phyloP scores from a whole-genome alignment of 257 asterid genomes.

The Datura wrightii region DNA sequence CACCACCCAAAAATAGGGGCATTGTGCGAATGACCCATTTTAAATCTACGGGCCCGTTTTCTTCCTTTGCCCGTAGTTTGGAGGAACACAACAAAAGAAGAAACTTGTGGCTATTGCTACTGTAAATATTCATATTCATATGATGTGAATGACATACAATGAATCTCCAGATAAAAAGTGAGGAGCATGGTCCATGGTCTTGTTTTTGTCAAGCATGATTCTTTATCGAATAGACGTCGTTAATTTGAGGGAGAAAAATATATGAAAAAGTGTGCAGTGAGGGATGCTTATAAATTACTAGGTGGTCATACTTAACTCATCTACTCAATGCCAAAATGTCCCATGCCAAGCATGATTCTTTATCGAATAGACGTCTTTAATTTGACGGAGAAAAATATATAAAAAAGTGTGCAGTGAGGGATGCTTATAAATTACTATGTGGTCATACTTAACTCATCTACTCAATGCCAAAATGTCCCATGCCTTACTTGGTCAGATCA shows the following conservation, averaged over 20 bases:
- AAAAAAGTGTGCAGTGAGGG: neutral
- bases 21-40: too few relatives aligned
- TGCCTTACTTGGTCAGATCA: neutral
- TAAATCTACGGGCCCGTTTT: too few relatives aligned
- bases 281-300: neutral
- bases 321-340: neutral
- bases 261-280: neutral
- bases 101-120: too few relatives aligned
- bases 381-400: neutral
- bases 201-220: neutral
- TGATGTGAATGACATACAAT: neutral
- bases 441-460: neutral
- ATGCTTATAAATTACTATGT: neutral
- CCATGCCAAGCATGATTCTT: neutral
- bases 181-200: neutral
- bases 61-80: too few relatives aligned
- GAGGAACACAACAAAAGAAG: too few relatives aligned
- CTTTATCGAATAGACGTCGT: too few relatives aligned
- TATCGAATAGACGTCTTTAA: too few relatives aligned
- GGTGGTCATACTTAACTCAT: neutral
- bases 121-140: neutral
- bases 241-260: neutral
- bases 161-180: too few relatives aligned
- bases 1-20: too few relatives aligned
- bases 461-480: neutral